A percentile compares a stretch with the other conserved stretches of the same genome.
These are phyloP conservation scores for Scedosporium dehoogii DNA, from an alignment of 2,329 filamentous ascomycete species.

Conservation along the genomic window DNA sequence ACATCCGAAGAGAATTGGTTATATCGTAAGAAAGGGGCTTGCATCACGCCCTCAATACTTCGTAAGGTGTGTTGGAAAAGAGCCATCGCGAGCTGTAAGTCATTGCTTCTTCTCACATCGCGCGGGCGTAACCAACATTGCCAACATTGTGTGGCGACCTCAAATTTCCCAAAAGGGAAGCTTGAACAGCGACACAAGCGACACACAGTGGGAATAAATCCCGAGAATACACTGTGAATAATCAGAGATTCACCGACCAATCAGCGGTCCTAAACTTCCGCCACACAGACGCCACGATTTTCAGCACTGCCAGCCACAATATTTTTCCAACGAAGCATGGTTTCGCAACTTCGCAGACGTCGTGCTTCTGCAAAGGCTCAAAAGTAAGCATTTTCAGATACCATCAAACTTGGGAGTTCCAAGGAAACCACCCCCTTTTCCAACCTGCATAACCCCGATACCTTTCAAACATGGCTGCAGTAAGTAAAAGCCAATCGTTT, in stretches of 20 bases:
- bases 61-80: too few species aligned
- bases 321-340: neutral
- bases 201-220: too few species aligned
- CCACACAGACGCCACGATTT: neutral
- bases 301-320: slow-evolving; percentile 1
- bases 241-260: neutral
- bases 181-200: too few species aligned
- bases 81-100: too few species aligned
- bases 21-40: too few species aligned
- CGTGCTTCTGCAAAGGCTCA: neutral
- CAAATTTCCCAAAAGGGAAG: too few species aligned
- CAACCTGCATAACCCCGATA: slow-evolving; percentile 11
- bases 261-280: neutral
- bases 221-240: too few species aligned
- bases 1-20: too few species aligned
- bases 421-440: slow-evolving; percentile 1
- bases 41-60: too few species aligned
- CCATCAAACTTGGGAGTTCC: neutral
- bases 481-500: slow-evolving; percentile 22
- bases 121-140: too few species aligned
- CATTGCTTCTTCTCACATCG: too few species aligned
- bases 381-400: slow-evolving; percentile 5
- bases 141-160: too few species aligned
- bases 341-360: neutral
- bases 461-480: slow-evolving; percentile 38